Evolutionary conservation across 1,139 yeast species (phyloP), one percentile per base, ranked within the genome.

Genomic region (Magnusiomyces fungicola): DNA sequence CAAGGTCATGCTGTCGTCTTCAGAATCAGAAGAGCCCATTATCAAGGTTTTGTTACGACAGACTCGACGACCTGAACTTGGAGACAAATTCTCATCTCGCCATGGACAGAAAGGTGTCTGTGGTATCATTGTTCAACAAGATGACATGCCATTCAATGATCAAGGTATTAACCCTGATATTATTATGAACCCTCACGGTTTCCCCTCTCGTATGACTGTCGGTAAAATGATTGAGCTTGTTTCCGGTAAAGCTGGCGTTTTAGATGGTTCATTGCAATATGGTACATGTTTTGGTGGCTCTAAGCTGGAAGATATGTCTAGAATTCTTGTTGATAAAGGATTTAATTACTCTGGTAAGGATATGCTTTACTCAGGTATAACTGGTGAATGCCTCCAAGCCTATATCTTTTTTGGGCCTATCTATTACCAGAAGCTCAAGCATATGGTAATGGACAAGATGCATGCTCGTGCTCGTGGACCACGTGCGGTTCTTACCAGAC

Each of bases 401-500:
- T 92, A 92, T 68, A 90, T 92, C 53, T 92, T 92, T 79, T 92
- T 92, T 68, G 99, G 99, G 1, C 98, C 98, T 22, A 92, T 92
- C 57, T 92, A 92, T 69, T 92, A 92, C 68, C 99, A 92, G 70
- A 92, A 94, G 67, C 80, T 92, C 74, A 92, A 94, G 76, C 99
- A 92, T 69, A 92, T 92, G 99, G 99, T 92, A 48, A 72, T 92
- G 69, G 99, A 92, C 71, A 92, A 94, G 70, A 92, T 92, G 97
- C 99, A 92, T 64, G 98, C 98, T 0, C 85, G 99, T 75, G 97
- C 98, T 2, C 80, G 98, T 67, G 99, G 99, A 53, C 99, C 99
- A 50, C 80, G 97, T 59, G 98, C 98, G 0, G 98, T 94, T 21
- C 75, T 92, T 56, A 92, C 99, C 2, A 82, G 99, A 69, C 99